These are phyloP conservation scores for Penicillium parvum DNA, from an alignment of 495 filamentous ascomycete species.

Conservation along the genomic window DNA sequence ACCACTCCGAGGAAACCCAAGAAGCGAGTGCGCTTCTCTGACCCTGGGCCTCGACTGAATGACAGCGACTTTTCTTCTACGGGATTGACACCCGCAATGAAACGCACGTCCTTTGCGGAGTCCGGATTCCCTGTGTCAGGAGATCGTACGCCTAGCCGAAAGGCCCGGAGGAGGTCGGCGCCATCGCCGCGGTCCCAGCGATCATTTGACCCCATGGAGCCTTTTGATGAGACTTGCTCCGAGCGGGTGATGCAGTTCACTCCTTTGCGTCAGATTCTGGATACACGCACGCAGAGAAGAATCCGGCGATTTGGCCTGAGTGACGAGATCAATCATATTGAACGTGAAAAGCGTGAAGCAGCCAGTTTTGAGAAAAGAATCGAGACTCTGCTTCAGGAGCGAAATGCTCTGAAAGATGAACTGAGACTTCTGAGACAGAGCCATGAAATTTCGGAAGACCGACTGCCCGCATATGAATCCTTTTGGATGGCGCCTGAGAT, in stretches of 20 bases:
- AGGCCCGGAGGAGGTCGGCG: slow-evolving; percentile 34
- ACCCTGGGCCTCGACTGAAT: slow-evolving; percentile 53
- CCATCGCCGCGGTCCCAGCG: slow-evolving; percentile 23
- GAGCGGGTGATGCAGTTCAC: slow-evolving; percentile 55
- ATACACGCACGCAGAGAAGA: slow-evolving; percentile 66
- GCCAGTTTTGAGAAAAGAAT: slow-evolving; percentile 50
- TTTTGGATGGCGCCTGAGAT: slow-evolving; percentile 23
- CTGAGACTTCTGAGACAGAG: slow-evolving; percentile 39
- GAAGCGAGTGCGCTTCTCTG: slow-evolving; percentile 70
- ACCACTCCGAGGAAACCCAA: slow-evolving; percentile 37
- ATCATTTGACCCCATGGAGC: slow-evolving; percentile 26
- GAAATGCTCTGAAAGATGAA: slow-evolving; percentile 49
- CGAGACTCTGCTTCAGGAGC: slow-evolving; percentile 31
- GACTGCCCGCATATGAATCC: slow-evolving; percentile 18
- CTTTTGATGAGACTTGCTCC: slow-evolving; percentile 20
- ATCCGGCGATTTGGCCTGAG: slow-evolving; percentile 67
- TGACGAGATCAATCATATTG: slow-evolving; percentile 67
- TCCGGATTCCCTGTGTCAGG: slow-evolving; percentile 7
- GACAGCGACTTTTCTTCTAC: slow-evolving; percentile 42
- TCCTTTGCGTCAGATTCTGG: slow-evolving; percentile 64
- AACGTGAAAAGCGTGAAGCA: slow-evolving; percentile 49
- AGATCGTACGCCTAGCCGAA: slow-evolving; percentile 39
- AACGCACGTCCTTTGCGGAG: slow-evolving; percentile 49
- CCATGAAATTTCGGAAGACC: slow-evolving; percentile 24
- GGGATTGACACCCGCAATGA: slow-evolving; percentile 64